Conservation (phyloP, 2,329 filamentous ascomycete species). For the Daldinia sp. region DNA sequence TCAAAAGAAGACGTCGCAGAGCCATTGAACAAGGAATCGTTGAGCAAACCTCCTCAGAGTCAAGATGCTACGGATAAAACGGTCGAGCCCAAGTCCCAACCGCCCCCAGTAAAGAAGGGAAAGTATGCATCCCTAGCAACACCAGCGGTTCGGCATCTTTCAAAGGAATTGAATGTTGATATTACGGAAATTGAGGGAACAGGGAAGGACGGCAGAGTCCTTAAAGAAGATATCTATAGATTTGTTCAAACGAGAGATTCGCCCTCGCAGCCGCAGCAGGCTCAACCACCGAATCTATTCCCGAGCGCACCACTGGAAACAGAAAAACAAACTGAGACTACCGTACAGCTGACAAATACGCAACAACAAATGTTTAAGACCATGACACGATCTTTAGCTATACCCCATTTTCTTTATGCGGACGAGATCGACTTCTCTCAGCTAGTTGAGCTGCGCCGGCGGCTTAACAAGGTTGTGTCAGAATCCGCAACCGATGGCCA, state of each 20-base stretch:
- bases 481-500: conserved; percentile 56
- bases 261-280: conserved; percentile 44
- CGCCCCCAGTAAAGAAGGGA: conserved; percentile 59
- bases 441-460: conserved; percentile 77
- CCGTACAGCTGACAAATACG: conserved; percentile 77
- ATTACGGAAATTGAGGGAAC: conserved; percentile 85
- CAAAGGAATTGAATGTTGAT: conserved; percentile 81
- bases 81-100: conserved; percentile 26
- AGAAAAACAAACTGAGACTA: conserved; percentile 74
- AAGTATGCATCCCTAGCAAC: conserved; percentile 84
- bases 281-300: conserved; percentile 49
- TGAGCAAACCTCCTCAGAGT: conserved; percentile 40
- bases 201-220: conserved; percentile 88
- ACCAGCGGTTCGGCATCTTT: conserved; percentile 89
- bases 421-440: conserved; percentile 87
- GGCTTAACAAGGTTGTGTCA: conserved; percentile 75
- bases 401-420: conserved; percentile 95
- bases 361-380: conserved; percentile 97
- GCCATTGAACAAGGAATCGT: conserved; percentile 43
- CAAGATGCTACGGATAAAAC: conserved; percentile 23
- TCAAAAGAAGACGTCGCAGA: conserved; percentile 48
- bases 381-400: conserved; percentile 91
- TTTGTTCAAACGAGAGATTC: conserved; percentile 67
- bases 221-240: conserved; percentile 90
- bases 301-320: conserved; percentile 51